Evolutionary conservation across 2,329 filamentous ascomycete species (phyloP).

Genomic region (Zymoseptoria brevis): DNA sequence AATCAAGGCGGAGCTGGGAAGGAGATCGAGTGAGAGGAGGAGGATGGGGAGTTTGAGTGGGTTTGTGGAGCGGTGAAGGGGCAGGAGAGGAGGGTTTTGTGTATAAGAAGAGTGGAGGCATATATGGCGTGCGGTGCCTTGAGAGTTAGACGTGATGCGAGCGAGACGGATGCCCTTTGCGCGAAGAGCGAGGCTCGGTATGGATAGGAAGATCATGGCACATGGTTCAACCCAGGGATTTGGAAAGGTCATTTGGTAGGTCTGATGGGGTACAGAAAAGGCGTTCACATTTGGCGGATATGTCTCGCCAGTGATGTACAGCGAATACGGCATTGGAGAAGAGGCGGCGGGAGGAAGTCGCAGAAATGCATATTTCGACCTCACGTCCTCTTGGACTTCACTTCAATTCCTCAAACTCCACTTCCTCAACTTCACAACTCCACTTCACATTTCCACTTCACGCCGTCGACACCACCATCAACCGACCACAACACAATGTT

Average conservation of each 20-base stretch:
- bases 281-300: neutral
- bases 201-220: neutral
- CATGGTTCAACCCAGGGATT: neutral
- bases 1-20: neutral
- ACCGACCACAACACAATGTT: slow-evolving; percentile 26
- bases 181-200: neutral
- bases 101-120: neutral
- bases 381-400: neutral
- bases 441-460: too few species aligned
- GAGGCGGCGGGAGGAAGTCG: neutral
- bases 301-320: neutral
- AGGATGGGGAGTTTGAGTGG: neutral
- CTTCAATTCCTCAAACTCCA: neutral
- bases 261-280: too few species aligned
- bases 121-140: neutral
- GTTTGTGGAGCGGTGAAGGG: neutral
- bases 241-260: too few species aligned
- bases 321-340: neutral
- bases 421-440: too few species aligned
- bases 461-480: too few species aligned
- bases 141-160: neutral
- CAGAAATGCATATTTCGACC: neutral
- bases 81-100: neutral
- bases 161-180: neutral
- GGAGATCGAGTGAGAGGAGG: neutral